phyloP scores from a whole-genome alignment of 2,329 filamentous ascomycete species.

The Lizonia empirigonia region DNA sequence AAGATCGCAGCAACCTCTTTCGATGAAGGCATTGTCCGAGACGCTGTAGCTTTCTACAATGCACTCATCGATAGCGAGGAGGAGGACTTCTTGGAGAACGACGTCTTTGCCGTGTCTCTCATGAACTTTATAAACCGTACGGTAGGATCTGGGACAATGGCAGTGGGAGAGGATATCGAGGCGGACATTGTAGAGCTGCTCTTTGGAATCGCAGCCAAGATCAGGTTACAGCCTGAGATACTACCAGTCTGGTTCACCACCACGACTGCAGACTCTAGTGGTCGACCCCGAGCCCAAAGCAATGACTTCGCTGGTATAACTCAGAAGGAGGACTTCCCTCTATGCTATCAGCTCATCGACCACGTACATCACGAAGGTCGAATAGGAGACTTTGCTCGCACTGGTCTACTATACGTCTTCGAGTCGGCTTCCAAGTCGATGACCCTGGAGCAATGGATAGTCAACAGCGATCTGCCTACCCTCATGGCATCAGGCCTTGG shows the following conservation, averaged over 20 bases:
- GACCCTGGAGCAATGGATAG: conserved; percentile 90
- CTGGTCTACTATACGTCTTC: conserved; percentile 92
- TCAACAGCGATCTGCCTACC: conserved; percentile 94
- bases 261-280: conserved; percentile 47
- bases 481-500: conserved; percentile 96
- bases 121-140: conserved; percentile 85
- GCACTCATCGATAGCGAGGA: conserved; percentile 95
- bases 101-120: conserved; percentile 81
- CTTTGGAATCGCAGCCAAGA: conserved; percentile 97
- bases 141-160: conserved; percentile 72
- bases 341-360: conserved; percentile 95
- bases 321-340: conserved; percentile 87
- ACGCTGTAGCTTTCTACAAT: conserved; percentile 84
- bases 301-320: conserved; percentile 82
- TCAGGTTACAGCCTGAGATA: conserved; percentile 84
- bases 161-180: conserved; percentile 80
- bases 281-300: conserved; percentile 55
- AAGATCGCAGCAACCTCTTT: conserved; percentile 86
- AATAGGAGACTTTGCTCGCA: conserved; percentile 93
- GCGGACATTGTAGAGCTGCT: conserved; percentile 88
- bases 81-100: conserved; percentile 89
- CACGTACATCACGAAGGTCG: conserved; percentile 96
- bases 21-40: conserved; percentile 83
- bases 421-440: conserved; percentile 86
- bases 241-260: conserved; percentile 88